Evolutionary conservation across 257 asterid species (phyloP), one percentile per base, ranked within the genome.

Genomic region (Perilla frutescens): DNA sequence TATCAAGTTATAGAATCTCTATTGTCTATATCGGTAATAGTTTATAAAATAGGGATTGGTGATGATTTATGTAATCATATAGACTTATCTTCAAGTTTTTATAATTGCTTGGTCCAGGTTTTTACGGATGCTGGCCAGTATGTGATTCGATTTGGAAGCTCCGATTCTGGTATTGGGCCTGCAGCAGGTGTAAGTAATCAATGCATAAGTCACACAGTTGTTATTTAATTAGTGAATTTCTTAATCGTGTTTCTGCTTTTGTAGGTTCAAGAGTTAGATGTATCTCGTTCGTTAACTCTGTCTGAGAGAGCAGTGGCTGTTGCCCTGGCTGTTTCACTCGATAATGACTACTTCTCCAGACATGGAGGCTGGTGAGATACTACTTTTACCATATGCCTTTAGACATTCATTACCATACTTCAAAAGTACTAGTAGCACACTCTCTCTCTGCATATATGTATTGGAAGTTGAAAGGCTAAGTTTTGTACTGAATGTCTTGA

Each of bases 121-220:
- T 85, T 93, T 64, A 91, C 97, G 56, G 98, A 93, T 82, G 98
- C 98, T 77, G 98, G 98, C 72, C 98, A 93, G 86, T 93, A 91
- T 80, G 96, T 90, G 79, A 91, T 93, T 66, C 88, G 93, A 31
- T 93, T 93, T 71, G 98, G 98, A 56, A 81, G 80, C 77, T 83
- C 96, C 26, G 77, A 88, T 72, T 74, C 92, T 62, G 83, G 74
- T 63, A 76, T 84, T 71, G 82, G 54, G 68, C 88, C 87, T 78
- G 80, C 82, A 86, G 62, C 79, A 65, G 91, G 81, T 93, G 97
- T 93, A 85, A 73, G 77, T 59, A 78, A 76, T 60, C 78, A 74
- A 34, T 65, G 65, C 62, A 68, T 12, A 39, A 61, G 66, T 29
- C 44, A 20, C 40, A 7, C 26, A 20, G 26, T 20, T 20, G 59